Evolutionary conservation across 768 basidiomycete genomes (phyloP).

Genomic region (Pleurotus salmoneostramineus): DNA sequence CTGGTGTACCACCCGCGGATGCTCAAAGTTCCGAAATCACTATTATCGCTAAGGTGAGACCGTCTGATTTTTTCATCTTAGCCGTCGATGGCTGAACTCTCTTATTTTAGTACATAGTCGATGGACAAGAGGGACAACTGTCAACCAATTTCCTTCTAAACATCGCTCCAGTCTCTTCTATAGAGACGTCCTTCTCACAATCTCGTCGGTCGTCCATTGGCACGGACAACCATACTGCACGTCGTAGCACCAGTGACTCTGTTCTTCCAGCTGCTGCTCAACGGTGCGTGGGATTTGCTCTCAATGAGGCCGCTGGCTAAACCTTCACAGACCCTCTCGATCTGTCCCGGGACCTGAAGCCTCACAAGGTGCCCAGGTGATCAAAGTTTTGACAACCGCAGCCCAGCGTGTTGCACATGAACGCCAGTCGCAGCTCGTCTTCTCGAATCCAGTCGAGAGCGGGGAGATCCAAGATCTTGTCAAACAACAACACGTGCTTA

Average conservation of each 20-base stretch:
- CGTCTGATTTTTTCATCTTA: not conserved
- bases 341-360: not conserved
- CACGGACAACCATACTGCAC: slow-evolving; percentile 30
- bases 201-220: slow-evolving; percentile 39
- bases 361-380: slow-evolving; percentile 65
- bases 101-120: slow-evolving; percentile 54
- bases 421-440: slow-evolving; percentile 63
- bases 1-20: slow-evolving; percentile 75
- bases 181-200: slow-evolving; percentile 36
- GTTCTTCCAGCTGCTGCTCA: slow-evolving; percentile 37
- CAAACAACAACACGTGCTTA: slow-evolving; percentile 78
- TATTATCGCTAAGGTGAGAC: slow-evolving; percentile 64
- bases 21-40: slow-evolving; percentile 75
- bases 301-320: not conserved
- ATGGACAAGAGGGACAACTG: slow-evolving; percentile 70
- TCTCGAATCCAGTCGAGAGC: slow-evolving; percentile 39
- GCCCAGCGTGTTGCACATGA: slow-evolving; percentile 77
- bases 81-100: not conserved
- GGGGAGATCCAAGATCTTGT: slow-evolving; percentile 61
- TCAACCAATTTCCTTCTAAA: slow-evolving; percentile 64
- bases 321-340: slow-evolving; percentile 14
- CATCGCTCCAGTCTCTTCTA: slow-evolving; percentile 59
- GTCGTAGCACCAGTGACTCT: slow-evolving; percentile 45
- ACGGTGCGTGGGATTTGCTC: slow-evolving; percentile 18
- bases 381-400: slow-evolving; percentile 72